Evolutionary conservation across 768 basidiomycete genomes (phyloP), one percentile per base, ranked within the genome.

Genomic region (Mycena latifolia): DNA sequence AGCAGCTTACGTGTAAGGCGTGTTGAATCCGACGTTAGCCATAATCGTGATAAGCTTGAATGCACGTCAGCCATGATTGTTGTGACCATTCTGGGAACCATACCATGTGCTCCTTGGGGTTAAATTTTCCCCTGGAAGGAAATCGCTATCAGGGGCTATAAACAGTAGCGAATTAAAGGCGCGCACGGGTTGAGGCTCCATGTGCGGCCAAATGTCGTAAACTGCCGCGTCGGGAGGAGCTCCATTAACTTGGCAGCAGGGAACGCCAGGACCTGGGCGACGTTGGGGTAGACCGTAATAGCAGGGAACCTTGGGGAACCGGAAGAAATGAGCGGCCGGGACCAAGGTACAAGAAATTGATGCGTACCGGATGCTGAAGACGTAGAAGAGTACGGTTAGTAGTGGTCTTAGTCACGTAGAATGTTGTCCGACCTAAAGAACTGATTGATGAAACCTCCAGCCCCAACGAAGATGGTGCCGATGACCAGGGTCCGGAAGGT

Each of bases 41-140:
- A 89, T 88, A 37, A 86, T 79, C 61, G 28, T 50, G 22, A 37
- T 10, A 37, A 11, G 46, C 9, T 2, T 11, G 24, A 47, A 15
- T 24, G 24, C 8, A 8, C 14, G 12, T 18, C 15, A 15, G 14
- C 15, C 29, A 29, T 31, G 43, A 73, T 14, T n/a, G n/a, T n/a
- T n/a, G n/a, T n/a, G n/a, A n/a, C n/a, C n/a, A n/a, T n/a, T n/a
- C n/a, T n/a, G n/a, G n/a, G n/a, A n/a, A n/a, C n/a, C n/a, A n/a
- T n/a, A 82, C 79, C 65, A 86, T 81, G 70, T 90, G 89, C 66
- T 90, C 89, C 78, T 90, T 90, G 76, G 88, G 82, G 67, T 82
- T 88, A 76, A 90, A 90, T 1, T 82, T 85, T 1, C 89, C 89
- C 0, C 81, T 80, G 37, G 5, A 18, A 4, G 15, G 17, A 4